A percentile compares a stretch with the other conserved stretches of the same genome.
These are phyloP conservation scores for Monosporascus sp. DNA, from an alignment of 2,329 filamentous ascomycete species.

Conservation along the genomic window DNA sequence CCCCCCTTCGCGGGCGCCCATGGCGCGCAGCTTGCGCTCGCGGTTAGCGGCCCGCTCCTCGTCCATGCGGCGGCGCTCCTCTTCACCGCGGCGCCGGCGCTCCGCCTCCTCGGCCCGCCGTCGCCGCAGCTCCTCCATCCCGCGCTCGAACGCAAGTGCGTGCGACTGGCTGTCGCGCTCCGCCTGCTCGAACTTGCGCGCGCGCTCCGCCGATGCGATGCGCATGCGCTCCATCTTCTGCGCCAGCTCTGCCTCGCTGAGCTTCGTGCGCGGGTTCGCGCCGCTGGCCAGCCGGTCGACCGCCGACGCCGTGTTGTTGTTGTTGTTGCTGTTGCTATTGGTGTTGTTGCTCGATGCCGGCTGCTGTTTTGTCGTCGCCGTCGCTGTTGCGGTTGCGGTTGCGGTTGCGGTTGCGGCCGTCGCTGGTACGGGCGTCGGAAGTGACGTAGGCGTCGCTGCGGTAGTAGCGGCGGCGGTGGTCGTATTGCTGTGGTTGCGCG, in stretches of 20 bases:
- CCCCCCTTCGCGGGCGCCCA: slow-evolving; percentile 41
- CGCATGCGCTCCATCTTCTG: slow-evolving; percentile 59
- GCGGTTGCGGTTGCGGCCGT: slow-evolving; percentile 6
- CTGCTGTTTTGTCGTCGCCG: slow-evolving; percentile 7
- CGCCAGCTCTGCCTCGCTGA: slow-evolving; percentile 53
- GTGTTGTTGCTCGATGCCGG: slow-evolving; percentile 4
- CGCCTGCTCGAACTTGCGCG: slow-evolving; percentile 53
- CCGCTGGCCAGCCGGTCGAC: slow-evolving; percentile 46
- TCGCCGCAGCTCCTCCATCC: slow-evolving; percentile 50
- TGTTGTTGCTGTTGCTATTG: slow-evolving; percentile 1
- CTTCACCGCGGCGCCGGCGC: slow-evolving; percentile 45
- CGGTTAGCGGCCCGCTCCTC: slow-evolving; percentile 57
- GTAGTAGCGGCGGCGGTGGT: slow-evolving; percentile 9
- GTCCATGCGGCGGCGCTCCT: slow-evolving; percentile 46
- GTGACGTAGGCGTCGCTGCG: slow-evolving; percentile 12
- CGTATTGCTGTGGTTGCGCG: slow-evolving; percentile 1
- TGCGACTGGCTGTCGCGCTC: slow-evolving; percentile 53
- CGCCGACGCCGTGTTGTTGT: slow-evolving; percentile 15
- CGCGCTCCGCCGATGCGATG: slow-evolving; percentile 51
- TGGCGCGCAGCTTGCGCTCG: slow-evolving; percentile 55
- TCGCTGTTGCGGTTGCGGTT: slow-evolving; percentile 9
- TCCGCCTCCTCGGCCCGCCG: slow-evolving; percentile 48
- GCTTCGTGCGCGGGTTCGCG: slow-evolving; percentile 54
- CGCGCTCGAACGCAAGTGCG: slow-evolving; percentile 47
- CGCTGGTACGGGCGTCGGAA: slow-evolving; percentile 3